Base-by-base conservation (phyloP, 495 filamentous ascomycete species). In the Parachaetomium inaequale region DNA sequence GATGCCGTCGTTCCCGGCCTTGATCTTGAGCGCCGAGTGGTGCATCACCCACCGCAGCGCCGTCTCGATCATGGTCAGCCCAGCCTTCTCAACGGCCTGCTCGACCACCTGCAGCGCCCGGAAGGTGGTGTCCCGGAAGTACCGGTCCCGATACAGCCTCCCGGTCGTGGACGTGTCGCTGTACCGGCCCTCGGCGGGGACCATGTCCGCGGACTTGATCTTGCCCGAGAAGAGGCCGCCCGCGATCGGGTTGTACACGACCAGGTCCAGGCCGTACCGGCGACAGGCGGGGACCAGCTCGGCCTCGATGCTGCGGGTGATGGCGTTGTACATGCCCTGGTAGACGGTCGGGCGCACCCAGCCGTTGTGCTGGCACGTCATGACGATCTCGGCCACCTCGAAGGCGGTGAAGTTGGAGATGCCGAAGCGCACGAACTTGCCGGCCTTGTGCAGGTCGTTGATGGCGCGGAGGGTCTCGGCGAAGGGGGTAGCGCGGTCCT, bases 201-300 rank as follows among this genome's bases (percentile, higher is more conserved):
- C 74, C 14, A 74, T 65, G 69, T 90, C 88, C 31, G 72, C 75
- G 38, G 82, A 81, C 76, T 90, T 92, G 78, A 92, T 92, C 70
- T 94, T 94, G 56, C 92, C 91, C 26, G 87, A 87, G 69, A 96
- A 88, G 21, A 96, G 72, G 0, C 93, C 93, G 6, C 92, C 92
- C 11, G 90, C 91, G 54, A 90, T 77, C 0, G 93, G 93, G 72
- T 96, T 96, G 75, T 97, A 96, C n/a, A 93, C 79, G 28, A 96
- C 92, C 26, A 96, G 83, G 62, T 94, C 89, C 29, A 97, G 78
- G 0, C 90, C 89, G 69, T 93, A 96, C 17, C 90, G 85, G n/a
- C 86, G 82, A 66, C 90, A 96, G 7, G 86, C 86, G 0, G 84
- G 87, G 31, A 96, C 80, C 36, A 96, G 77, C 74, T 97, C 93